Evolutionary conservation across 306 rosid genomes (phyloP).

Genomic region (Cyclanthera cordifolia): DNA sequence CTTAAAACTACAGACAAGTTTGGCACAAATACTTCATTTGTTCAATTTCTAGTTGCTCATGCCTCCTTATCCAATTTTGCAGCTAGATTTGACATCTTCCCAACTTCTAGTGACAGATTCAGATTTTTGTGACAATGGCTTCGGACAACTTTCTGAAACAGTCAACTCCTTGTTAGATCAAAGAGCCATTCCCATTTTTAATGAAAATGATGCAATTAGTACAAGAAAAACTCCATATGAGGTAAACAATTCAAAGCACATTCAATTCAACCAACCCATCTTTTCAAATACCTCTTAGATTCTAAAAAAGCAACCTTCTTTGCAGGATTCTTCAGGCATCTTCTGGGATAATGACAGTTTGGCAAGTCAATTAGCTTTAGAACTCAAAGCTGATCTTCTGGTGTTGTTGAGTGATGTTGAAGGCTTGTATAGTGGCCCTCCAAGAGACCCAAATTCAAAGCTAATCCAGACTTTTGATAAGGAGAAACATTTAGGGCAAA

Average conservation of each 20-base stretch:
- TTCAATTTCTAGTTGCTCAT: not conserved
- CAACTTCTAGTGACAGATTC: slow-evolving; percentile 89
- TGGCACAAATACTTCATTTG: not conserved
- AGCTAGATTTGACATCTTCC: slow-evolving; percentile 89
- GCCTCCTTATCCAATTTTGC: slow-evolving; percentile 23
- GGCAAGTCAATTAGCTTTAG: slow-evolving; percentile 66
- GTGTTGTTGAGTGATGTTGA: slow-evolving; percentile 88
- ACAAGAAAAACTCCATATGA: slow-evolving; percentile 72
- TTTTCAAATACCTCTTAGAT: slow-evolving; percentile 6
- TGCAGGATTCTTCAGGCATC: slow-evolving; percentile 84
- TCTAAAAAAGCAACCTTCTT: slow-evolving; percentile 20
- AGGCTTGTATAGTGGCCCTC: slow-evolving; percentile 79
- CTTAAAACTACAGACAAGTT: not conserved
- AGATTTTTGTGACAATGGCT: slow-evolving; percentile 48
- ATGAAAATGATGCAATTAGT: slow-evolving; percentile 88
- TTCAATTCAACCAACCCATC: slow-evolving; percentile 3
- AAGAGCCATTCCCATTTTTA: slow-evolving; percentile 79
- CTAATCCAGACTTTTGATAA: slow-evolving; percentile 62
- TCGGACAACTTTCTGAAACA: slow-evolving; percentile 66
- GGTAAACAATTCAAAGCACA: slow-evolving; percentile 29
- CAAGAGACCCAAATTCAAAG: slow-evolving; percentile 64
- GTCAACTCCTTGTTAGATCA: slow-evolving; percentile 44
- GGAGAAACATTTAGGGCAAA: slow-evolving; percentile 60
- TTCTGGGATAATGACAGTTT: slow-evolving; percentile 93
- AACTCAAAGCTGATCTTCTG: slow-evolving; percentile 79